phyloP scores from a whole-genome alignment of 2,329 filamentous ascomycete species.

The Elsinoe ampelina region DNA sequence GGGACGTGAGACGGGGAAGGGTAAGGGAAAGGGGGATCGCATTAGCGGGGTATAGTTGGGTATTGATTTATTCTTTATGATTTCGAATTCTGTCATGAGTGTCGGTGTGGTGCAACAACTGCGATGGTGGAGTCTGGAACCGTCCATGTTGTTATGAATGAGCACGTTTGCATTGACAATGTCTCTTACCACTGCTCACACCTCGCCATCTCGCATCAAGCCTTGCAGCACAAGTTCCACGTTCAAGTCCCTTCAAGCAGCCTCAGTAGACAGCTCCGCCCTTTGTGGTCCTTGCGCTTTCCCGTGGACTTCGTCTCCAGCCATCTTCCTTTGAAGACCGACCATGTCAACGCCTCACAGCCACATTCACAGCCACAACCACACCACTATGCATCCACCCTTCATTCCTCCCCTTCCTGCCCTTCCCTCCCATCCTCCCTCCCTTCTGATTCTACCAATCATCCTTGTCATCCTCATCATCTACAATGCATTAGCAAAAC shows the following conservation, averaged over 20 bases:
- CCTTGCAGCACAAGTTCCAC: no score
- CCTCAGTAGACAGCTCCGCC: neutral
- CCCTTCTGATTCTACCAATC: constrained; percentile 48
- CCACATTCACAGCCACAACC: neutral
- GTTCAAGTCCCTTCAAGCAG: neutral
- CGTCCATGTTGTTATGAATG: neutral
- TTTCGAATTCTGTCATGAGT: no score
- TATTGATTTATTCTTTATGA: neutral
- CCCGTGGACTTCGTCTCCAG: neutral
- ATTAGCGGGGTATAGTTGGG: neutral
- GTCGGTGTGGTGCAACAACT: no score
- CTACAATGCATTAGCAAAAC: constrained; percentile 63
- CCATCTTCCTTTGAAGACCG: no score
- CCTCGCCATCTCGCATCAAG: no score
- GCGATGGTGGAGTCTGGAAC: neutral
- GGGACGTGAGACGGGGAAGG: neutral
- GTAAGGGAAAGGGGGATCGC: neutral
- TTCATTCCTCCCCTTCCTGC: neutral
- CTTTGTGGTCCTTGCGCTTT: neutral
- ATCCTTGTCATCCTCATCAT: constrained; percentile 68
- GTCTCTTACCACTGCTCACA: no score
- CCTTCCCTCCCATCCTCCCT: neutral
- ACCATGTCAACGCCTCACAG: neutral
- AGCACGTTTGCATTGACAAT: neutral
- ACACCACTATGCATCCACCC: neutral